These are phyloP conservation scores for Epichloe amarillans DNA, from an alignment of 2,329 filamentous ascomycete genomes.

Conservation along the genomic window DNA sequence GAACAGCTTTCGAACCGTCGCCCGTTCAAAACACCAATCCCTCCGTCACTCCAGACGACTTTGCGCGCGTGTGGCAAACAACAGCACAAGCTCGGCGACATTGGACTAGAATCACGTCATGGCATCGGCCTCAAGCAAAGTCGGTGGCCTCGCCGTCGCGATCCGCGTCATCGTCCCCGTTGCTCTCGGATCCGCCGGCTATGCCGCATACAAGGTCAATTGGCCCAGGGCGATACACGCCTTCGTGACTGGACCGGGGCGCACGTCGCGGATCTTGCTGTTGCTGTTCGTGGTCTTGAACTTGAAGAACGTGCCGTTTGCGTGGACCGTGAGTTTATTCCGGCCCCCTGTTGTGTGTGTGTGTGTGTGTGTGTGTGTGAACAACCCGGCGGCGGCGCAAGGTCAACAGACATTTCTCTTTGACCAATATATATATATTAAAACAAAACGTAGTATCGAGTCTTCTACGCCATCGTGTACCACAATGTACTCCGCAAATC, in stretches of 20 bases:
- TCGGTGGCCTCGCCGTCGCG: conserved; percentile 19
- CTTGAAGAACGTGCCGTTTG: conserved; percentile 60
- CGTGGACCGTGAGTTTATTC: conserved; percentile 53
- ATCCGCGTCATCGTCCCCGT: conserved; percentile 30
- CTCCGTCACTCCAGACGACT: not conserved
- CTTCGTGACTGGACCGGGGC: conserved; percentile 41
- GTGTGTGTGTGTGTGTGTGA: not conserved
- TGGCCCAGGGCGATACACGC: conserved; percentile 23
- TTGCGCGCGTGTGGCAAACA: not conserved
- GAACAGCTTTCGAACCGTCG: no score
- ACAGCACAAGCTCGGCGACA: not conserved
- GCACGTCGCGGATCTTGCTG: conserved; percentile 37
- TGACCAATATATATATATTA: not conserved
- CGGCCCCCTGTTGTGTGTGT: not conserved
- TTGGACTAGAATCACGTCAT: conserved; percentile 7
- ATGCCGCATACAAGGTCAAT: conserved; percentile 32
- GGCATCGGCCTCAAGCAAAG: conserved; percentile 20
- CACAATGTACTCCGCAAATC: conserved; percentile 38
- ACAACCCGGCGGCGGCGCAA: no score
- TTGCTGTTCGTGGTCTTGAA: conserved; percentile 48
- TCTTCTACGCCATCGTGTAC: conserved; percentile 42
- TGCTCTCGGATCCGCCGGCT: conserved; percentile 29
- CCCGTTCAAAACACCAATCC: no score
- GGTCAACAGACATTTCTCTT: not conserved
- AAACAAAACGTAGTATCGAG: conserved; percentile 31